phyloP scores from a whole-genome alignment of 2,329 filamentous ascomycete genomes.

The Clonostachys sp. region DNA sequence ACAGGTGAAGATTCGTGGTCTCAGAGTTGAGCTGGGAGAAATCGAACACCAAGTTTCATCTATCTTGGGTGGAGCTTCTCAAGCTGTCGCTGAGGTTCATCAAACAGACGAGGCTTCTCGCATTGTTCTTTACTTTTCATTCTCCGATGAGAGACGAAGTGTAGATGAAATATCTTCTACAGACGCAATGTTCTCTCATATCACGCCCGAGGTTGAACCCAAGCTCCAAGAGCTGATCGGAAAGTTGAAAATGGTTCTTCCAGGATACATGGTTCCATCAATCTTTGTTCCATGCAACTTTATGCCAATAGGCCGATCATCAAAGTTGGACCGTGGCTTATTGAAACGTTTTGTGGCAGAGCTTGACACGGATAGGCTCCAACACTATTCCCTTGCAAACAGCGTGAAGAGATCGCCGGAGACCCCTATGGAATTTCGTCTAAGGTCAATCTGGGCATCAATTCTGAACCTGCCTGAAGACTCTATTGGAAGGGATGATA shows the following conservation, averaged over 20 bases:
- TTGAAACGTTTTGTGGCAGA: not conserved
- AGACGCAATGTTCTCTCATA: not conserved
- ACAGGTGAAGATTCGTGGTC: constrained; percentile 2
- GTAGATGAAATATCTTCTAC: not conserved
- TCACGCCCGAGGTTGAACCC: not conserved
- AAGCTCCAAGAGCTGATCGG: not conserved
- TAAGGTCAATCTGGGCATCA: constrained; percentile 6
- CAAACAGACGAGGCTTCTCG: not conserved
- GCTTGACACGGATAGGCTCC: not conserved
- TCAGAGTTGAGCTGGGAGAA: constrained; percentile 1
- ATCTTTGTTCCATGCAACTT: constrained; percentile 2
- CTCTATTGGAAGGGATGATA: constrained; percentile 3
- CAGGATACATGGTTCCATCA: constrained; percentile 5
- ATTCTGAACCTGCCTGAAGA: constrained; percentile 1
- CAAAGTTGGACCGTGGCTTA: not conserved
- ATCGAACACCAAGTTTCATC: not conserved
- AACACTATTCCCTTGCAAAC: not conserved
- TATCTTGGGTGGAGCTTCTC: not conserved
- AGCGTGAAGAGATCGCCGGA: not conserved
- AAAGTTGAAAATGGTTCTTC: not conserved
- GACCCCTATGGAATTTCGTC: constrained; percentile 4
- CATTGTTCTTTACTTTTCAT: not conserved
- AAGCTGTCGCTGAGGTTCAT: not conserved
- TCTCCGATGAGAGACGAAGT: not conserved
- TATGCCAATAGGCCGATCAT: not conserved